Conservation (phyloP, 2,329 filamentous ascomycete species). For the Polychaeton citri region DNA sequence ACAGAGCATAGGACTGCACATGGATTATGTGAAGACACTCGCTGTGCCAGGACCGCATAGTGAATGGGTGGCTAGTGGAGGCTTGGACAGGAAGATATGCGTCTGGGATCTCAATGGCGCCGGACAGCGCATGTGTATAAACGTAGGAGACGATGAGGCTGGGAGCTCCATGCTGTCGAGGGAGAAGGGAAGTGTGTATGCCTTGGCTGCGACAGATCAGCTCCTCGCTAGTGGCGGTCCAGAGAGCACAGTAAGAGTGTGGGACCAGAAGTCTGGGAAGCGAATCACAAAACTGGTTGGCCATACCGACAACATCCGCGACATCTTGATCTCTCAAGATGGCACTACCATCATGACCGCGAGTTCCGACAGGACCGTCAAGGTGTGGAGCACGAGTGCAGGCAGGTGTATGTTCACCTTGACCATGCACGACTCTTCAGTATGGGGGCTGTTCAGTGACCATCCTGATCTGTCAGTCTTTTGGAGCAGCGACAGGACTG, state of each 20-base stretch:
- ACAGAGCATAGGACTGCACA: conserved; percentile 77
- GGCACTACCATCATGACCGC: conserved; percentile 88
- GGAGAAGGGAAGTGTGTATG: conserved; percentile 92
- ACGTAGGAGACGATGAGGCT: conserved; percentile 69
- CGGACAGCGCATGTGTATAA: conserved; percentile 76
- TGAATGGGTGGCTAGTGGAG: conserved; percentile 87
- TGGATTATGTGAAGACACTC: conserved; percentile 92
- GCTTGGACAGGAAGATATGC: conserved; percentile 80
- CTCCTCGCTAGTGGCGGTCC: conserved; percentile 87
- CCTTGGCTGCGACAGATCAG: conserved; percentile 63
- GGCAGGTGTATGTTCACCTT: conserved; percentile 95
- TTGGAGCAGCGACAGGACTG: conserved; percentile 87
- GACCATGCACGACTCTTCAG: conserved; percentile 97
- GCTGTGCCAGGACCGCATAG: conserved; percentile 58
- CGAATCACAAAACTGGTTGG: conserved; percentile 92
- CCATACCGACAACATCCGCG: conserved; percentile 86
- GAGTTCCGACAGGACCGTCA: conserved; percentile 92
- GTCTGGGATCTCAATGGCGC: conserved; percentile 86
- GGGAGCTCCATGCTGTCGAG: conserved; percentile 45
- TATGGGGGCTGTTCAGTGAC: conserved; percentile 89
- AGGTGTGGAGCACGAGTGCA: conserved; percentile 92
- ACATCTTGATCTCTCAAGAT: conserved; percentile 77
- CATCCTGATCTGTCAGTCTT: conserved; percentile 77
- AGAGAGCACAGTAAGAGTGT: conserved; percentile 82
- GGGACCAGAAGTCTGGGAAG: conserved; percentile 81